These are phyloP conservation scores for Neocatenulostroma microsporum DNA, from an alignment of 2,329 filamentous ascomycete species.

Conservation along the genomic window DNA sequence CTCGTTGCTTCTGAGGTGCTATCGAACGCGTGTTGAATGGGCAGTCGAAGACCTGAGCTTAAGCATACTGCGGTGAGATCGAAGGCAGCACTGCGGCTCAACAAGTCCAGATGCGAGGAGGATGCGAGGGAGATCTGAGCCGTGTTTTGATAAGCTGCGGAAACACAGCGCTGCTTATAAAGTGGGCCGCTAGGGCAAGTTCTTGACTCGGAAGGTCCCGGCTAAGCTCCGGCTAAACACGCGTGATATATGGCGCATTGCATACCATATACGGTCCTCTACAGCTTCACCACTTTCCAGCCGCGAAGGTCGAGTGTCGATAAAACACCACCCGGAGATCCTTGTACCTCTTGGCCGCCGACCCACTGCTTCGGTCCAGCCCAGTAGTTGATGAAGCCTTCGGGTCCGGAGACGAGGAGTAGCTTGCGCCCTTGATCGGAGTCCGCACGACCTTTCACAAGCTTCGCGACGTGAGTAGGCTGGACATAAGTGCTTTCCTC, in stretches of 20 bases:
- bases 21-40: no score
- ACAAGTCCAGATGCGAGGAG: no score
- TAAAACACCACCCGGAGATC: conserved; percentile 62
- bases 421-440: conserved; percentile 44
- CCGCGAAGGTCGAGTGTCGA: conserved; percentile 50
- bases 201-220: no score
- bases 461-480: conserved; percentile 30
- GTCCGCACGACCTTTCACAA: conserved; percentile 21
- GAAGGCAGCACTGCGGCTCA: no score
- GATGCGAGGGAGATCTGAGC: background rate
- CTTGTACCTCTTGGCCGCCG: conserved; percentile 65
- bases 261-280: no score
- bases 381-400: conserved; percentile 76
- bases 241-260: no score
- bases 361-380: conserved; percentile 74
- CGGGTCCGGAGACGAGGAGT: conserved; percentile 80
- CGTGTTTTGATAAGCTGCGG: background rate
- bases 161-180: conserved; percentile 1
- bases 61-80: no score
- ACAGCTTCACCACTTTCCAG: conserved; percentile 55
- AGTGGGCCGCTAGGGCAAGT: no score
- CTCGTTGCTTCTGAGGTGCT: no score
- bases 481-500: conserved; percentile 63
- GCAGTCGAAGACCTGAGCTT: no score
- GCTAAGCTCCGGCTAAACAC: no score